phyloP scores from a whole-genome alignment of 1,139 yeast genomes.

The Geotrichum reessii region DNA sequence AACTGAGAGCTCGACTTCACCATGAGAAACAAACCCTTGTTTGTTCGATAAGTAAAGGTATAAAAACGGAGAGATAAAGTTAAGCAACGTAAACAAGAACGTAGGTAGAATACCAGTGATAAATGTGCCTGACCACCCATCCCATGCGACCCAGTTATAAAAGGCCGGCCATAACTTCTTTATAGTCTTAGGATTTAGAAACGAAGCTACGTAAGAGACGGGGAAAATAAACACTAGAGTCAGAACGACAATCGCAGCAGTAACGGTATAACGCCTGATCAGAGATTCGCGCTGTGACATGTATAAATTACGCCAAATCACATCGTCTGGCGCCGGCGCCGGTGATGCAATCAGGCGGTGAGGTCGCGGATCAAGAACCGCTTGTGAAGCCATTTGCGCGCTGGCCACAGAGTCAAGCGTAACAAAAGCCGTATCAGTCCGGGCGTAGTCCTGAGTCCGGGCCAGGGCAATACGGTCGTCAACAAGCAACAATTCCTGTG shows the following conservation, averaged over 20 bases:
- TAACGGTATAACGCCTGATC: slow-evolving; percentile 54
- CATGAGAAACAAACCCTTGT: slow-evolving; percentile 73
- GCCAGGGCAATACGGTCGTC: slow-evolving; percentile 52
- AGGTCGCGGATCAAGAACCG: slow-evolving; percentile 73
- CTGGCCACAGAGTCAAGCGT: slow-evolving; percentile 81
- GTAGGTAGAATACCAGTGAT: slow-evolving; percentile 78
- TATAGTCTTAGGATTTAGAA: slow-evolving; percentile 63
- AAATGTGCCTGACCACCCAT: slow-evolving; percentile 53
- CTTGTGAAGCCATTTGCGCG: slow-evolving; percentile 87
- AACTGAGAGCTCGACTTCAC: slow-evolving; percentile 74
- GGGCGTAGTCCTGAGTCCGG: slow-evolving; percentile 39
- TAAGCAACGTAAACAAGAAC: slow-evolving; percentile 65
- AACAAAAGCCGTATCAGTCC: slow-evolving; percentile 60
- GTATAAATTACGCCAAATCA: slow-evolving; percentile 70
- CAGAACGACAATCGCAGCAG: slow-evolving; percentile 56
- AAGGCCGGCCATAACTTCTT: slow-evolving; percentile 65
- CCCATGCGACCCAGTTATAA: slow-evolving; percentile 54
- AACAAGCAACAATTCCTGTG: slow-evolving; percentile 48
- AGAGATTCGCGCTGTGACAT: slow-evolving; percentile 54
- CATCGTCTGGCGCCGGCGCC: slow-evolving; percentile 87
- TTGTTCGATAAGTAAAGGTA: slow-evolving; percentile 60
- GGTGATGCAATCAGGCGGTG: slow-evolving; percentile 63
- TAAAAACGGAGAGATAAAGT: slow-evolving; percentile 66
- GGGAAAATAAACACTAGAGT: slow-evolving; percentile 68
- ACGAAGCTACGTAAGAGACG: slow-evolving; percentile 63